Conservation (phyloP, 441 rosid species). For the Lepidium campestre region DNA sequence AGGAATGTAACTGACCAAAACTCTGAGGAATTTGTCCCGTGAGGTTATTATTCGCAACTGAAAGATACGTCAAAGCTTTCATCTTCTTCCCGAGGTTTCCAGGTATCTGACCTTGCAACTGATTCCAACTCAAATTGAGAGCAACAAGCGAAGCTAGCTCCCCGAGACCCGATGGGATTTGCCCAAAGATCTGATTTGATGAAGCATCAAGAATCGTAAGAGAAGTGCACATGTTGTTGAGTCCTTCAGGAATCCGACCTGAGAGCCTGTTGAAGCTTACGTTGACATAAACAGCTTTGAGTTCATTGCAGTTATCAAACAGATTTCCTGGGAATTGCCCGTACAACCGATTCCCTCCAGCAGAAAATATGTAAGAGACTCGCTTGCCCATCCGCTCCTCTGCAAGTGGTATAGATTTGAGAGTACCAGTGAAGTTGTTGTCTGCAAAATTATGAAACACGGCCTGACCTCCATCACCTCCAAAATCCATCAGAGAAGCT, state of each 20-base stretch:
- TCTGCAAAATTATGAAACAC: slow-evolving; percentile 47
- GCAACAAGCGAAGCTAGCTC: slow-evolving; percentile 38
- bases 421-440: slow-evolving; percentile 47
- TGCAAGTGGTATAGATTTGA: slow-evolving; percentile 31
- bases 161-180: slow-evolving; percentile 36
- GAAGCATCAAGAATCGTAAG: slow-evolving; percentile 47
- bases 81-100: slow-evolving; percentile 30
- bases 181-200: slow-evolving; percentile 39
- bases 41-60: slow-evolving; percentile 45
- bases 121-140: slow-evolving; percentile 47
- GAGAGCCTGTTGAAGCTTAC: slow-evolving; percentile 44
- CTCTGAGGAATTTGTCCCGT: slow-evolving; percentile 41
- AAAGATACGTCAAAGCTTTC: slow-evolving; percentile 38
- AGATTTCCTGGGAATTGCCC: slow-evolving; percentile 43
- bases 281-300: slow-evolving; percentile 37
- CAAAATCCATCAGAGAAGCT: slow-evolving; percentile 16
- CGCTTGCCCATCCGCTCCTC: slow-evolving; percentile 33
- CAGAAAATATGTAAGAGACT: slow-evolving; percentile 43
- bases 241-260: slow-evolving; percentile 44
- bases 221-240: slow-evolving; percentile 39
- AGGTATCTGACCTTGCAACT: slow-evolving; percentile 49
- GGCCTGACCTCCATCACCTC: slow-evolving; percentile 26
- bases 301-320: slow-evolving; percentile 37
- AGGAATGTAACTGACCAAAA: slow-evolving; percentile 33
- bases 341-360: slow-evolving; percentile 40